A percentile compares a stretch with the other conserved stretches of the same genome.
Evolutionary conservation across 768 basidiomycete species (phyloP).

Genomic region (Hirschioporus abietinus): DNA sequence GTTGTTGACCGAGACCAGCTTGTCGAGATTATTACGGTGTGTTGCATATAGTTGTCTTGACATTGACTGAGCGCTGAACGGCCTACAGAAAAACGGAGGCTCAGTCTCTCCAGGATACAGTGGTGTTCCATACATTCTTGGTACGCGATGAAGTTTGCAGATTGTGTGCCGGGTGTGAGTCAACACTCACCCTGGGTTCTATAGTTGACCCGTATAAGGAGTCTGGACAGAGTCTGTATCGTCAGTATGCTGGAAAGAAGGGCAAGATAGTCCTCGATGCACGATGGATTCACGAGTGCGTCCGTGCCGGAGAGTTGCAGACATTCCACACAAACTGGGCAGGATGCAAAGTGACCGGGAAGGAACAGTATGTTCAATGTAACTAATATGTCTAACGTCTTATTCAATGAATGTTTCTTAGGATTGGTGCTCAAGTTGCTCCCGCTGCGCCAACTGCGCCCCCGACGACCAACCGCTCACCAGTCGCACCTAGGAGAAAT

Average conservation of each 20-base stretch:
- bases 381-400: conserved; percentile 4
- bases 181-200: conserved; percentile 4
- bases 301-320: conserved; percentile 62
- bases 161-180: conserved; percentile 1
- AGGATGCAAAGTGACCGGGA: conserved; percentile 74
- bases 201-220: conserved; percentile 74
- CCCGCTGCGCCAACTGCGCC: conserved; percentile 9
- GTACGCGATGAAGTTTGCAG: conserved; percentile 34
- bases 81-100: conserved; percentile 69
- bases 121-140: conserved; percentile 73
- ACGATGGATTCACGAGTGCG: conserved; percentile 74
- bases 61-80: conserved; percentile 4
- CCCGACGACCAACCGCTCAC: conserved; percentile 11
- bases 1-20: conserved; percentile 64
- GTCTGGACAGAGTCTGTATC: conserved; percentile 76
- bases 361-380: conserved; percentile 52
- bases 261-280: conserved; percentile 70
- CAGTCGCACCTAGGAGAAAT: conserved; percentile 8
- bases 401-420: conserved; percentile 9
- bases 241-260: conserved; percentile 76
- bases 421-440: conserved; percentile 6
- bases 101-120: conserved; percentile 70
- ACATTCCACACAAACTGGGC: conserved; percentile 76
- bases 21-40: conserved; percentile 59
- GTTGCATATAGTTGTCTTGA: conserved; percentile 24